These are phyloP conservation scores for Lathyrus tuberosus DNA, from an alignment of 306 rosid genomes.

Conservation along the genomic window DNA sequence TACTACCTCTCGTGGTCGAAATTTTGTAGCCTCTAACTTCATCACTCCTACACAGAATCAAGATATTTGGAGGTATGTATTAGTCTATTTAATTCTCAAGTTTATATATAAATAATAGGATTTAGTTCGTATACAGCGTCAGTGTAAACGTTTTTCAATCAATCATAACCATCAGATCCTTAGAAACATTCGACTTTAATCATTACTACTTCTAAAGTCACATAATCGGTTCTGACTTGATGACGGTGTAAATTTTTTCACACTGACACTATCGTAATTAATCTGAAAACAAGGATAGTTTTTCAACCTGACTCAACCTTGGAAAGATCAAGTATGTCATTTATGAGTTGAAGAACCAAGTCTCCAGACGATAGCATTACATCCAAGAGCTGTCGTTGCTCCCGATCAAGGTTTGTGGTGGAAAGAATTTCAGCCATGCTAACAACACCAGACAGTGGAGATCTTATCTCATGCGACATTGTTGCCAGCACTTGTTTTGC, in stretches of 20 bases:
- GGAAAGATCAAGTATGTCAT: slow-evolving; percentile 94
- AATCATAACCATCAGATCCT: too few relatives aligned
- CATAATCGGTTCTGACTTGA: too few relatives aligned
- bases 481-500: slow-evolving; percentile 98
- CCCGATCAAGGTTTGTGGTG: slow-evolving; percentile 77
- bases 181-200: too few relatives aligned
- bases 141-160: too few relatives aligned
- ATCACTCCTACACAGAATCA: slow-evolving; percentile 65
- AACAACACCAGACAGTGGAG: slow-evolving; percentile 90
- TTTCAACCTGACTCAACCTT: slow-evolving; percentile 91
- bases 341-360: slow-evolving; percentile 92
- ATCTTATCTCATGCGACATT: slow-evolving; percentile 97
- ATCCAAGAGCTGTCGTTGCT: slow-evolving; percentile 78
- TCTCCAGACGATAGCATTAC: slow-evolving; percentile 95
- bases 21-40: slow-evolving; percentile 92
- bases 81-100: slow-evolving; percentile 7
- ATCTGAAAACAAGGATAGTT: slow-evolving; percentile 22
- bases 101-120: neutral
- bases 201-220: too few relatives aligned
- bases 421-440: slow-evolving; percentile 95
- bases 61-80: neutral
- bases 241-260: too few relatives aligned
- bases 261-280: too few relatives aligned
- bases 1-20: slow-evolving; percentile 89
- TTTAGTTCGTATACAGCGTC: too few relatives aligned